Evolutionary conservation across 495 filamentous ascomycete species (phyloP).

Genomic region (Recurvomyces mirabilis): DNA sequence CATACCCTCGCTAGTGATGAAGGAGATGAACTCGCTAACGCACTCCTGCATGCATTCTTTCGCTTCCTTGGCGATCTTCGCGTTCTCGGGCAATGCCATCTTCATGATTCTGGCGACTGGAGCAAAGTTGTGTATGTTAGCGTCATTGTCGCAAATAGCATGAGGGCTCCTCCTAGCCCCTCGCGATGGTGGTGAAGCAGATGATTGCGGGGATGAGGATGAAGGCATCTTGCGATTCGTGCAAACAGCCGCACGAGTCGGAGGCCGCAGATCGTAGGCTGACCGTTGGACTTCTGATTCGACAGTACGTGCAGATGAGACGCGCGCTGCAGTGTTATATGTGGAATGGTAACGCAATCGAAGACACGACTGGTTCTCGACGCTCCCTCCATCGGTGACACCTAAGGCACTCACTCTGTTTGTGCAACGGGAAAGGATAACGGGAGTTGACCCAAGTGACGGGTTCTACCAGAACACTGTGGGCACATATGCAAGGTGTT

Average conservation of each 20-base stretch:
- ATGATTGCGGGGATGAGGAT: conserved; percentile 34
- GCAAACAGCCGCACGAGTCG: conserved; percentile 14
- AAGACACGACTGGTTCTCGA: background rate
- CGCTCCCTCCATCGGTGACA: background rate
- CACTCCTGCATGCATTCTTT: conserved; percentile 99
- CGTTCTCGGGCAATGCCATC: conserved; percentile 88
- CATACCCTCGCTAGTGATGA: conserved; percentile 96
- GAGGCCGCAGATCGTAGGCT: conserved; percentile 20
- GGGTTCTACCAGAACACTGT: background rate
- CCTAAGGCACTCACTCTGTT: background rate
- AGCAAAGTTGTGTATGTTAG: conserved; percentile 82
- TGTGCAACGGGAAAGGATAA: background rate
- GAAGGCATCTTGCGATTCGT: conserved; percentile 25
- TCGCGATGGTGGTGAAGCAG: conserved; percentile 28
- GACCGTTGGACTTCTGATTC: conserved; percentile 28
- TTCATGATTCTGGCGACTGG: conserved; percentile 99
- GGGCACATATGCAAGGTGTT: too few relatives aligned
- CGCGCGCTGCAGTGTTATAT: conserved; percentile 32
- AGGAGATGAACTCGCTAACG: conserved; percentile 99
- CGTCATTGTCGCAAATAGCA: conserved; percentile 42
- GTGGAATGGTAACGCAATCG: conserved; percentile 2
- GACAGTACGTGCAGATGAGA: conserved; percentile 23
- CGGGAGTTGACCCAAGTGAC: background rate
- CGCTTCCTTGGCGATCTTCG: conserved; percentile 97
- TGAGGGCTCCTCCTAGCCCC: conserved; percentile 14